Conservation (phyloP, 2,329 filamentous ascomycete species). For the Tolypocladium pustulatum region DNA sequence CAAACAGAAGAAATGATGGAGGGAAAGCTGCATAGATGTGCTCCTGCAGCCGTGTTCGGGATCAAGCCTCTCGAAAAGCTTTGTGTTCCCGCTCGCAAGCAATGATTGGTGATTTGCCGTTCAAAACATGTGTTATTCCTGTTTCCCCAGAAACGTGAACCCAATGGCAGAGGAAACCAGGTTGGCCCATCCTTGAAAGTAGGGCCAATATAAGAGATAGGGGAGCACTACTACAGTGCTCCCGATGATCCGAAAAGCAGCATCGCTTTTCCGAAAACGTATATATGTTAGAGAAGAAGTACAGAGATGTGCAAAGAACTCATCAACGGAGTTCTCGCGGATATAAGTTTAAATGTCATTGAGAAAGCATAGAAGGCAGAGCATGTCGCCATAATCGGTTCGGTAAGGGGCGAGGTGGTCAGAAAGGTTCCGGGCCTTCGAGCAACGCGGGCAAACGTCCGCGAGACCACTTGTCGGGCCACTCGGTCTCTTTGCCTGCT, state of each 20-base stretch:
- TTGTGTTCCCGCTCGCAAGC: not conserved
- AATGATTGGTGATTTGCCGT: not conserved
- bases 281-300: not conserved
- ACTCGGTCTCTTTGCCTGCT: constrained; percentile 1
- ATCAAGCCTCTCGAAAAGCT: not conserved
- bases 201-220: not conserved
- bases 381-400: not conserved
- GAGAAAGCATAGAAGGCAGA: not conserved
- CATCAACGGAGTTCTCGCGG: not conserved
- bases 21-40: not conserved
- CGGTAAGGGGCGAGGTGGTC: not conserved
- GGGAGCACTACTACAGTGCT: not conserved
- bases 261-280: not conserved
- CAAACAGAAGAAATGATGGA: not conserved
- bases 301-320: not conserved
- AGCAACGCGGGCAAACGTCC: constrained; percentile 4
- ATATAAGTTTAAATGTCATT: not conserved
- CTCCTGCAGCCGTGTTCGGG: not conserved
- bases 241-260: not conserved
- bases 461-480: constrained; percentile 1
- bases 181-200: not conserved
- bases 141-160: not conserved
- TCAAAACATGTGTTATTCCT: not conserved
- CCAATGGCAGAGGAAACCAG: not conserved
- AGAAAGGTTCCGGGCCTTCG: constrained; percentile 14